phyloP scores from a whole-genome alignment of 2,329 filamentous ascomycete species.

The Verticillium longisporum region DNA sequence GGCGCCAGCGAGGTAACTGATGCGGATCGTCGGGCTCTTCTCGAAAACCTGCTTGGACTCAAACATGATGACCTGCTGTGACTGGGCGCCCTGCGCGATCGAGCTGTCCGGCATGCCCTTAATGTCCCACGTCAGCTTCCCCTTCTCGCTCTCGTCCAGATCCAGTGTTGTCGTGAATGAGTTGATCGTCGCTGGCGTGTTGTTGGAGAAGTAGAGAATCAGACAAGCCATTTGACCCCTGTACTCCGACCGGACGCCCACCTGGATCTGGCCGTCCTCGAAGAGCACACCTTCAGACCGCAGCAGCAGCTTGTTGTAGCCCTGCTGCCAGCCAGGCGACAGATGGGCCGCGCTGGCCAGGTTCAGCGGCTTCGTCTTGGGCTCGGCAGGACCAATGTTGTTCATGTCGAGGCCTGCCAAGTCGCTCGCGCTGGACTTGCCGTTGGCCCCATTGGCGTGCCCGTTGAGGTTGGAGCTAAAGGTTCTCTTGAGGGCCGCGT shows the following conservation, averaged over 20 bases:
- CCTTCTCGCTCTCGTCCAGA: slow-evolving; percentile 60
- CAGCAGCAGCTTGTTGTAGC: slow-evolving; percentile 78
- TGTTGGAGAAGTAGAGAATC: slow-evolving; percentile 95
- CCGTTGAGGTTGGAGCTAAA: slow-evolving; percentile 59
- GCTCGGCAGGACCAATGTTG: slow-evolving; percentile 47
- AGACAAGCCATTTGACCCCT: slow-evolving; percentile 91
- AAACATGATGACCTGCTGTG: slow-evolving; percentile 92
- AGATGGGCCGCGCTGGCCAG: slow-evolving; percentile 87
- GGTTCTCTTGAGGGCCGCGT: slow-evolving; percentile 75
- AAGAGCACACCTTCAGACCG: slow-evolving; percentile 82
- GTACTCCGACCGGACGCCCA: slow-evolving; percentile 90
- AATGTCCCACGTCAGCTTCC: slow-evolving; percentile 72
- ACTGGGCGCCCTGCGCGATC: slow-evolving; percentile 67
- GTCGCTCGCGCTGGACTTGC: slow-evolving; percentile 53
- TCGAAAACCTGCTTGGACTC: slow-evolving; percentile 77
- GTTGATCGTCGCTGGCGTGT: slow-evolving; percentile 74
- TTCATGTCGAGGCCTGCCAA: slow-evolving; percentile 78
- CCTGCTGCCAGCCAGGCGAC: slow-evolving; percentile 89
- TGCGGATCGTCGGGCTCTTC: slow-evolving; percentile 81
- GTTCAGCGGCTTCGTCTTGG: slow-evolving; percentile 66
- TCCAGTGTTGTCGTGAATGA: slow-evolving; percentile 95
- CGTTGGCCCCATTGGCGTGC: slow-evolving; percentile 38
- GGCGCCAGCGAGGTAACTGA: slow-evolving; percentile 90
- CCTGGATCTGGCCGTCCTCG: slow-evolving; percentile 88
- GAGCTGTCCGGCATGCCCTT: slow-evolving; percentile 83